phyloP scores from a whole-genome alignment of 768 basidiomycete genomes.

The Mycena venus region DNA sequence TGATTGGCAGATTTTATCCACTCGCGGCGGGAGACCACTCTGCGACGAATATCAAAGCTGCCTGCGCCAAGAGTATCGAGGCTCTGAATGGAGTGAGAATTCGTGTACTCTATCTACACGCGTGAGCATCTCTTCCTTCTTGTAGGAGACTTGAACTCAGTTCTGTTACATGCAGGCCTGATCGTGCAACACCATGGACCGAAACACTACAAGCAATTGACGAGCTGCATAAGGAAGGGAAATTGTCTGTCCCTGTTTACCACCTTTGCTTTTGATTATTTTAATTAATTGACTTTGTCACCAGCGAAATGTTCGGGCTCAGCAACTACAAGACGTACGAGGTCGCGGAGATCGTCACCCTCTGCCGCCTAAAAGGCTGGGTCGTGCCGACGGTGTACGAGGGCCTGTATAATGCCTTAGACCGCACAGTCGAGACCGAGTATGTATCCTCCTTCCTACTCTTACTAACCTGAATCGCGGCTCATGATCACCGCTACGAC shows the following conservation, averaged over 20 bases:
- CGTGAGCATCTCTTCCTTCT: slow-evolving; percentile 18
- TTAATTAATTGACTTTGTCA: not conserved
- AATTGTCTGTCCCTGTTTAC: slow-evolving; percentile 29
- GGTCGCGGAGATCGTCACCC: slow-evolving; percentile 61
- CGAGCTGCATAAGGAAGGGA: slow-evolving; percentile 51
- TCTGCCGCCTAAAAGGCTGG: slow-evolving; percentile 59
- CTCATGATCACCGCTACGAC: slow-evolving; percentile 43
- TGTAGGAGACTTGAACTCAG: not conserved
- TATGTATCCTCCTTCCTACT: not conserved
- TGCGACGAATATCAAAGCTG: slow-evolving; percentile 49
- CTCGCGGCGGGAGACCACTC: slow-evolving; percentile 53
- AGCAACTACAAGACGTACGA: slow-evolving; percentile 64
- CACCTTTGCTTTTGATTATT: not conserved
- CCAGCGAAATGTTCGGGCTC: slow-evolving; percentile 61
- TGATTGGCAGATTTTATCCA: slow-evolving; percentile 12
- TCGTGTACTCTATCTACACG: slow-evolving; percentile 60
- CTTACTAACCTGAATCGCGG: not conserved
- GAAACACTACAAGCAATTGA: slow-evolving; percentile 56
- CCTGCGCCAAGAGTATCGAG: slow-evolving; percentile 50
- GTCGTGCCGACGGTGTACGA: slow-evolving; percentile 60
- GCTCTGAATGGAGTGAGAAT: slow-evolving; percentile 49
- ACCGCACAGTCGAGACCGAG: slow-evolving; percentile 37
- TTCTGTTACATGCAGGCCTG: slow-evolving; percentile 41
- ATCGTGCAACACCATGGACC: slow-evolving; percentile 57
- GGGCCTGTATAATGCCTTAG: slow-evolving; percentile 42